A percentile compares a stretch with the other conserved stretches of the same genome.
phyloP scores from a whole-genome alignment of 2,329 filamentous ascomycete species.

The Colletotrichum higginsianum region DNA sequence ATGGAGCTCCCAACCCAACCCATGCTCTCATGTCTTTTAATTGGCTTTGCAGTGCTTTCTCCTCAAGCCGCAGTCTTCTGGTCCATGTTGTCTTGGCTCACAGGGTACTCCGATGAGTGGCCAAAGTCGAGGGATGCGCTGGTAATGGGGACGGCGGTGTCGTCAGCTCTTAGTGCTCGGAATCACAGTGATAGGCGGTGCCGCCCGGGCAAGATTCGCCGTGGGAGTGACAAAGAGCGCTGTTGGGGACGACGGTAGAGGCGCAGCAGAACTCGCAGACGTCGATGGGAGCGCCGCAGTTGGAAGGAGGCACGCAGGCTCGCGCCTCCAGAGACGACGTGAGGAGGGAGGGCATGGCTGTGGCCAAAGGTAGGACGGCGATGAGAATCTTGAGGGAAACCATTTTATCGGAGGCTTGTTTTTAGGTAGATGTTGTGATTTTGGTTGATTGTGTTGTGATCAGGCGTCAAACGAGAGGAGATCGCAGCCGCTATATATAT shows the following conservation, averaged over 20 bases:
- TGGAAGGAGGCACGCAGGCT: constrained; percentile 17
- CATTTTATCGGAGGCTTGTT: constrained; percentile 1
- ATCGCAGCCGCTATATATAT: background rate
- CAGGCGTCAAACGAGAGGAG: background rate
- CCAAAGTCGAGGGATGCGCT: no score
- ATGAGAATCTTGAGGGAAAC: constrained; percentile 23
- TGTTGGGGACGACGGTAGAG: constrained; percentile 17
- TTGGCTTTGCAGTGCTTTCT: no score
- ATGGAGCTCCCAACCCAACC: no score
- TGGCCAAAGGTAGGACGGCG: constrained; percentile 19
- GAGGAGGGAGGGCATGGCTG: constrained; percentile 16
- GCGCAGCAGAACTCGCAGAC: constrained; percentile 38
- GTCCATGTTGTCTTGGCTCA: no score
- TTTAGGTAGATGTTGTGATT: background rate
- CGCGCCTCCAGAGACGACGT: constrained; percentile 1
- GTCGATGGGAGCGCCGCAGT: constrained; percentile 20
- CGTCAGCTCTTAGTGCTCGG: constrained; percentile 2
- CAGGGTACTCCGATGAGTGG: no score
- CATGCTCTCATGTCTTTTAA: no score
- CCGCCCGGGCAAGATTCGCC: constrained; percentile 22
- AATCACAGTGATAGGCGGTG: constrained; percentile 30
- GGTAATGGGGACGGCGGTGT: background rate
- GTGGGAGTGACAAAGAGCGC: constrained; percentile 33
- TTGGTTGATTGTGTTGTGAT: background rate
- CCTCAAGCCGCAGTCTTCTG: no score